A percentile compares a stretch with the other conserved stretches of the same genome.
Conservation (phyloP, 2,329 filamentous ascomycete species). For the Trichoderma atrobrunneum region DNA sequence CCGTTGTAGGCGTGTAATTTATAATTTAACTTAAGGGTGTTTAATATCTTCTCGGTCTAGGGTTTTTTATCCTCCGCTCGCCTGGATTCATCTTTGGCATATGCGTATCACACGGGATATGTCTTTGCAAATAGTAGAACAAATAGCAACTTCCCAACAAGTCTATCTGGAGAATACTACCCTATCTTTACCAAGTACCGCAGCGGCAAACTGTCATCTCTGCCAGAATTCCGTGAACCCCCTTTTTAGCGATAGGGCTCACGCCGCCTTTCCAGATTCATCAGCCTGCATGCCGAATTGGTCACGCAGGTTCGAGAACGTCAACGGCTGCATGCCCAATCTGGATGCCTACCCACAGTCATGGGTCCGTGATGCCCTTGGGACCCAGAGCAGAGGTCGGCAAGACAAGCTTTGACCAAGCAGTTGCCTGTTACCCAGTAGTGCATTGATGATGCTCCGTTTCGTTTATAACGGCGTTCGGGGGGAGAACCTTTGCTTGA, state of each 20-base stretch:
- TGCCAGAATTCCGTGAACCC: not conserved
- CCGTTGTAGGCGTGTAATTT: too few species aligned
- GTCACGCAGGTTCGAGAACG: not conserved
- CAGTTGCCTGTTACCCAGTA: not conserved
- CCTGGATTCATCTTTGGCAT: not conserved
- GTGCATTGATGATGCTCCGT: not conserved
- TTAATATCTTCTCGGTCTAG: too few species aligned
- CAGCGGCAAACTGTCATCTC: not conserved
- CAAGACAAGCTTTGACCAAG: not conserved
- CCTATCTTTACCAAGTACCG: not conserved
- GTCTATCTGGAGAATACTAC: not conserved
- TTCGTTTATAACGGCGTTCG: not conserved
- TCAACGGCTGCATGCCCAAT: not conserved
- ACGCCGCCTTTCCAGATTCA: not conserved
- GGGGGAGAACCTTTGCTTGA: not conserved
- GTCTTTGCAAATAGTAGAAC: not conserved
- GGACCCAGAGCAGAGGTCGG: not conserved
- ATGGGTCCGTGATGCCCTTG: not conserved
- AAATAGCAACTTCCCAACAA: not conserved
- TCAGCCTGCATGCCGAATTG: not conserved
- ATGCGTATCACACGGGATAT: not conserved
- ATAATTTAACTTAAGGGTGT: too few species aligned
- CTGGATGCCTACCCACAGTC: not conserved
- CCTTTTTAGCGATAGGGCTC: not conserved
- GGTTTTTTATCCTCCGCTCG: too few species aligned